Evolutionary conservation across 495 filamentous ascomycete species (phyloP).

Genomic region (Xylaria venustula): DNA sequence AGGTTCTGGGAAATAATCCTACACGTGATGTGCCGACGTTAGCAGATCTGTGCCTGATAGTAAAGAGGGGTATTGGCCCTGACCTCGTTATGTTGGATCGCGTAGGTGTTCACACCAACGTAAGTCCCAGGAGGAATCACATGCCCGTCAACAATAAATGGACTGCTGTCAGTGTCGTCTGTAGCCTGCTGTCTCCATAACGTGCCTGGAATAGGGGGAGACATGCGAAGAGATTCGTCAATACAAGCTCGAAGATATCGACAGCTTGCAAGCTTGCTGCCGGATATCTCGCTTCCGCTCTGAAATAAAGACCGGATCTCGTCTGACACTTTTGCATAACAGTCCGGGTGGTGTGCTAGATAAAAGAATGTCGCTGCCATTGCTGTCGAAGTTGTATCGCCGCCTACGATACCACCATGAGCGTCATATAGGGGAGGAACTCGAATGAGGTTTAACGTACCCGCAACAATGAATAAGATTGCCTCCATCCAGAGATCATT

Average conservation of each 20-base stretch:
- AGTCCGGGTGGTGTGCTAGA: conserved; percentile 28
- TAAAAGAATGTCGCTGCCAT: conserved; percentile 8
- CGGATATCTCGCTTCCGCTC: conserved; percentile 23
- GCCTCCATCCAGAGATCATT: conserved; percentile 20
- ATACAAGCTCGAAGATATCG: conserved; percentile 48
- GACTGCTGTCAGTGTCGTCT: conserved; percentile 32
- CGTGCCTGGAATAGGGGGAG: conserved; percentile 46
- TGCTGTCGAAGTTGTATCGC: conserved; percentile 1
- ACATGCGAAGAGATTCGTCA: conserved; percentile 58
- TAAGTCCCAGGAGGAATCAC: conserved; percentile 50
- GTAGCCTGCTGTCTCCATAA: conserved; percentile 39
- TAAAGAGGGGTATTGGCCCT: too few relatives aligned
- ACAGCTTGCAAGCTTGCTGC: conserved; percentile 43
- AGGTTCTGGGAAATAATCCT: conserved; percentile 4
- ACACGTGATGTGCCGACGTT: too few relatives aligned
- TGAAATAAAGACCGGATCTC: conserved; percentile 39
- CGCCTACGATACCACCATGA: too few relatives aligned
- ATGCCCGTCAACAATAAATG: conserved; percentile 49
- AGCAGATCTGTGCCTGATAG: too few relatives aligned
- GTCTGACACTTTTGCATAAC: conserved; percentile 35
- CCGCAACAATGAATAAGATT: conserved; percentile 12
- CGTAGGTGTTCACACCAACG: conserved; percentile 52
- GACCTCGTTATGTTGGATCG: conserved; percentile 57
- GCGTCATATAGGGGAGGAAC: too few relatives aligned
- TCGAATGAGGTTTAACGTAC: too few relatives aligned